Conservation (phyloP, 495 filamentous ascomycete species). For the Neurospora sublineolata region DNA sequence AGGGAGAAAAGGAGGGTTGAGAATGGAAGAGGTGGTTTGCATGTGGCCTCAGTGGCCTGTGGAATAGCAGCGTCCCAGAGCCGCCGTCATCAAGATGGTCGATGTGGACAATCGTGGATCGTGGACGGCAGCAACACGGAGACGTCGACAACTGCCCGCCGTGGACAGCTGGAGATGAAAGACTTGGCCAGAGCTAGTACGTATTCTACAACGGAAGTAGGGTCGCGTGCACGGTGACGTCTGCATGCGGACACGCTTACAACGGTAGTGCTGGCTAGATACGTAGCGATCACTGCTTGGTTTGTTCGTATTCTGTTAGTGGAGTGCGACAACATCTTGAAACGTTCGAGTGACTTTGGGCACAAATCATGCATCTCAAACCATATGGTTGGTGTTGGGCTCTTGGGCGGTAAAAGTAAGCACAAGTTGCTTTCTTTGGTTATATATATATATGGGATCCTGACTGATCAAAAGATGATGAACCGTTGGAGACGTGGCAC, state of each 20-base stretch:
- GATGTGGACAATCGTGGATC: not conserved
- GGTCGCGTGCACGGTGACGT: not conserved
- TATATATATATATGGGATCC: not conserved
- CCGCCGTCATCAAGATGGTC: not conserved
- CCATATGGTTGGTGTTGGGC: not conserved
- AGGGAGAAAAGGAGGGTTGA: not conserved
- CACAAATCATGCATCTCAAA: not conserved
- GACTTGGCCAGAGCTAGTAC: not conserved
- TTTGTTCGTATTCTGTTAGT: not conserved
- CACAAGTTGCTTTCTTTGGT: not conserved
- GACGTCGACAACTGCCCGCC: not conserved
- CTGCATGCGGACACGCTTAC: not conserved
- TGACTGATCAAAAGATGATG: not conserved
- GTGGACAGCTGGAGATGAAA: not conserved
- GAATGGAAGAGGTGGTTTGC: not conserved
- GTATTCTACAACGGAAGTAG: no score
- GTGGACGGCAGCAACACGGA: not conserved
- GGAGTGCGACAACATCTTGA: not conserved
- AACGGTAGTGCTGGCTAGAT: not conserved
- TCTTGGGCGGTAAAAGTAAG: not conserved
- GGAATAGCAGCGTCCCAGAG: not conserved
- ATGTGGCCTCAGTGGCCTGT: not conserved
- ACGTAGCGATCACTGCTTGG: not conserved
- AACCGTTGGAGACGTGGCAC: not conserved
- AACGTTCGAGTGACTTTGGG: not conserved